Base-by-base conservation (phyloP, 768 basidiomycete species). In the Xerocomus brunneocitrinus region DNA sequence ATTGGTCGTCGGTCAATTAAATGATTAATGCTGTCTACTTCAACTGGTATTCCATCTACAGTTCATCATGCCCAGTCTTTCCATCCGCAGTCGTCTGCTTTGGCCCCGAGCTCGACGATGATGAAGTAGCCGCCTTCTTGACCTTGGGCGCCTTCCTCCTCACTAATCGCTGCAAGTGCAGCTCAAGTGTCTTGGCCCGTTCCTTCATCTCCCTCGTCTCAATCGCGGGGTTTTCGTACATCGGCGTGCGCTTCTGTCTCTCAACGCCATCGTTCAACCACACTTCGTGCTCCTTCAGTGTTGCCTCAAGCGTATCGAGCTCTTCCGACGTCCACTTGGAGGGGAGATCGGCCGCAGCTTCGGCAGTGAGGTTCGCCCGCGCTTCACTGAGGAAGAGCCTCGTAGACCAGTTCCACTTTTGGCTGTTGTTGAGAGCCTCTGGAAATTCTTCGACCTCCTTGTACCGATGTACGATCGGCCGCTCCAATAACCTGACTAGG, bases 311-410 rank as follows among this genome's bases (percentile, higher is more conserved):
- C 2, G 66, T 75, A 52, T 87, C 85, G 14, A 98, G 77, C 67
- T 99, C 97, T n/a, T 85, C 88, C 14, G 75, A 67, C 1, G 93
- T 94, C 83, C 88, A 97, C 65, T 89, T 90, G 0, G 87, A 84
- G 0, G 82, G 83, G 7, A 83, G 70, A 5, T 78, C 85, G 0
- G 75, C 77, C 9, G 77, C 76, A 13, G 76, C 71, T 59, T 89
- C 89, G 3, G 72, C 70, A 2, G 90, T 90, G 41, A 88, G 71
- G 68, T 95, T 95, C 53, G 76, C 66, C 6, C 77, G 76, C 24
- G 95, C 94, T 49, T 92, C 88, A 1, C 77, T 72, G 28, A 97
- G 78, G 85, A 98, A 99, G n/a, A 89, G 68, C 14, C 78, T 85
- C 54, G 83, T 89, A 70, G 79, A 86, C 89, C 82, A 99, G 72